Base-by-base conservation (phyloP, 148 eudicot species). In the Rhododendron vialii region DNA sequence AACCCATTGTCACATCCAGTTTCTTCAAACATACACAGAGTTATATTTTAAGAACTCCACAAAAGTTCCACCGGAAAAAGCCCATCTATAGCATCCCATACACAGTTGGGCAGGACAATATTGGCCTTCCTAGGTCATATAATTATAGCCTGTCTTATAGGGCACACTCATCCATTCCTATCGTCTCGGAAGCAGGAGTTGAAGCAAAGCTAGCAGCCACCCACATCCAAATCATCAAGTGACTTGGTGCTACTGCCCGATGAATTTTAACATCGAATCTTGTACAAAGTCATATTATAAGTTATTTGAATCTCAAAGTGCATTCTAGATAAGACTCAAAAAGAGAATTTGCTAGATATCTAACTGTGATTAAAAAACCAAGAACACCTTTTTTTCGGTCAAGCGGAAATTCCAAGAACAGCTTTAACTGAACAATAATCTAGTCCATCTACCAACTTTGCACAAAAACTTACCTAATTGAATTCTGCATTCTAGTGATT, bases 401-500 rank as follows among this genome's bases (percentile, higher is more conserved):
- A 30, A 30, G 30, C 30, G 30, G 30, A 30, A 30, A 30, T 30
- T 30, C 81, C 55, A 43, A 47, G 26, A 47, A 78, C 57, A 47
- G 35, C 57, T 77, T 12, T 10, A 77, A 22, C 30, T 41, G 80
- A 77, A 77, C 50, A 77, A 7, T 47, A 79, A 79, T 79, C 59
- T 0, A 48, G 35, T 48, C 82, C 12, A 48, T 45, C 81, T 3
- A 78, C 11, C 17, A 45, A 47, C 33, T 79, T 26, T 79, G 18
- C 5, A 14, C 36, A 79, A 79, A n/a, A 79, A n/a, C 5, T 41
- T 43, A 3, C 63, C 38, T 13, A 80, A 48, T 48, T 5, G 8
- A 81, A 81, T 80, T 80, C 20, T 14, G 67, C 83, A 30, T 71
- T 24, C 75, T 83, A 67, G 59, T 83, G 57, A 83, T 47, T 30